Evolutionary conservation across 2,329 filamentous ascomycete genomes (phyloP), one percentile per base, ranked within the genome.

Genomic region (Zymoseptoria ardabiliae): DNA sequence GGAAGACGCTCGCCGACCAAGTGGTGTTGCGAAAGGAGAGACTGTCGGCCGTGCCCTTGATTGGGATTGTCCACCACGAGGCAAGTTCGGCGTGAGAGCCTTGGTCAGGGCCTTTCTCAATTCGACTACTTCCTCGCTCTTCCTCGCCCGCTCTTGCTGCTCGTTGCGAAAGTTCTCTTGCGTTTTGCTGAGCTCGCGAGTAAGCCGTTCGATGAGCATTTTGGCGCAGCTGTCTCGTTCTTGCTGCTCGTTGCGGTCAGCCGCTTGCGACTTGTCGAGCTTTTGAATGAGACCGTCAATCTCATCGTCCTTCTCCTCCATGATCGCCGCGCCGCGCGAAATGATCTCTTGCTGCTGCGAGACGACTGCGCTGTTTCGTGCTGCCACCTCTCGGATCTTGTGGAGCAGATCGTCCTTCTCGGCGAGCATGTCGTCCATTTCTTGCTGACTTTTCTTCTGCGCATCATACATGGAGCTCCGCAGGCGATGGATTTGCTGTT

Each of bases 321-420:
- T 58, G 23, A 69, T 56, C 13, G 48, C 56, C 13, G 63, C 65
- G 35, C 67, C 65, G 17, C 66, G 62, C 2, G 58, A 59, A 48
- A 71, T 69, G 53, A 69, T 63, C 22, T 65, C 52, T 41, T 68
- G 63, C 58, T 70, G 68, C 51, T 65, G 59, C n/a, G 57, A 35
- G 8, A 63, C 54, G 20, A 71, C 51, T 9, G 55, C 63, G 53
- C 68, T 62, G 50, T 69, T 69, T 20, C 66, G 58, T 52, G 68
- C 67, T 53, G 63, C 68, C 22, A 69, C 65, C 9, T 61, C 63
- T 13, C 63, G 60, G 49, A 68, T 48, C 20, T 58, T 49, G 19
- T 35, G 30, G 53, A 68, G 56, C 55, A 68, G 64, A 7, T 62
- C 53, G 8, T 66, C 64, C 52, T 61, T 64, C 20, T 22, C 35